Evolutionary conservation across 108 stramenopile genomes (phyloP), one percentile per base, ranked within the genome.

Genomic region (Cyclotella baltica): DNA sequence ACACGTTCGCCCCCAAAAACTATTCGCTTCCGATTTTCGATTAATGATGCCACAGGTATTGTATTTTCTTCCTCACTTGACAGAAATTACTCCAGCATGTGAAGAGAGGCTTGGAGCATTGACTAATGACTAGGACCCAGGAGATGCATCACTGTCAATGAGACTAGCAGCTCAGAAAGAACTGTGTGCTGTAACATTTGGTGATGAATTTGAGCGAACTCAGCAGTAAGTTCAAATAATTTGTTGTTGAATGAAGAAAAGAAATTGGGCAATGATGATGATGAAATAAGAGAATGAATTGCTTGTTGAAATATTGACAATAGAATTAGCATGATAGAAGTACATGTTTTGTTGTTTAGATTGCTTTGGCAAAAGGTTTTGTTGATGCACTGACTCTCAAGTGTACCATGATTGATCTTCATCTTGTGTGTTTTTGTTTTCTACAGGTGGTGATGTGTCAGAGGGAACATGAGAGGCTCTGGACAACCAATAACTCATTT

Each of bases 71-170:
- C 73, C 33, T 43, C 61, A 62, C 65, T 70, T 16, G 72, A 77
- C 55, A 88, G 64, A 8, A 90, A 75, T 62, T 75, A 72, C 8
- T 89, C 78, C 53, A 95, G 70, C 86, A 95, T 90, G 30, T 88
- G 90, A 25, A 91, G 36, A 80, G 91, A 92, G 3, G 88, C 94
- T 67, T 83, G 83, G 23, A 86, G n/a, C n/a, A n/a, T n/a, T n/a
- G n/a, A n/a, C n/a, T n/a, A 88, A 46, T 88, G 82, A 46, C 83
- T 83, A 31, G 83, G 80, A 33, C 91, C 92, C 56, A 95, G 51
- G 51, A 84, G 20, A 15, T 92, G 63, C 52, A 88, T 75, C n/a
- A 86, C 89, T 19, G 92, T 78, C 4, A 88, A 86, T 4, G 80
- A 59, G 15, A 88, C 36, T 2, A 95, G 67, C 30, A 95, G 69